Evolutionary conservation across 768 basidiomycete species (phyloP), one percentile per base, ranked within the genome.

Genomic region (Gyrodon lividus): DNA sequence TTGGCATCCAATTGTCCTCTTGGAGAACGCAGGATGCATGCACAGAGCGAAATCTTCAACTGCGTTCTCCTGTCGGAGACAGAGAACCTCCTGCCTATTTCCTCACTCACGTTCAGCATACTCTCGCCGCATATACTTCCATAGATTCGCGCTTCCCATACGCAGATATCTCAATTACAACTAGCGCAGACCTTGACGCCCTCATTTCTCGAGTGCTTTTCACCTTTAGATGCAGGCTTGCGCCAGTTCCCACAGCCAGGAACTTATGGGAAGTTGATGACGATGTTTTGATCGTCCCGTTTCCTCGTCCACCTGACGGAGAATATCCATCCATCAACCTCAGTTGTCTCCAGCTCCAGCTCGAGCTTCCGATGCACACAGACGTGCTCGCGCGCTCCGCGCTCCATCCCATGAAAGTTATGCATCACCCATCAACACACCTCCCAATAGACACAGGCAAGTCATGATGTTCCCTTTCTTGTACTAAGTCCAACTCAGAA

Each of bases 71-170:
- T 28, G 50, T 66, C 41, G 55, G 59, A 24, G 69, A 69, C 20
- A 60, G 46, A 23, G 64, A 70, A 46, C 67, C 68, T 1, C 67
- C 69, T 6, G 59, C 58, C 10, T 70, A 69, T 52, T 67, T 70
- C 46, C 53, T 61, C 24, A 40, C 48, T 33, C 71, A 77, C 58
- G 68, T 76, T 33, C 66, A 70, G 39, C 72, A 75, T 39, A 78
- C 77, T 71, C 72, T 82, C 26, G 74, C 78, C 58, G 54, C 58
- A 14, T 72, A 80, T 56, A 72, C 80, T 34, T 77, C 79, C 19
- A 68, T 69, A 47, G 67, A 76, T 37, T 59, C 63, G 23, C 55
- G 44, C 50, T 66, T 56, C 63, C 64, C 57, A 46, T 64, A 63
- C 59, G 66, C 39, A 63, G 59, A 55, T 50, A 50, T 6, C 23